Base-by-base conservation (phyloP, 2,329 filamentous ascomycete genomes). In the Herpotrichia juniperi region DNA sequence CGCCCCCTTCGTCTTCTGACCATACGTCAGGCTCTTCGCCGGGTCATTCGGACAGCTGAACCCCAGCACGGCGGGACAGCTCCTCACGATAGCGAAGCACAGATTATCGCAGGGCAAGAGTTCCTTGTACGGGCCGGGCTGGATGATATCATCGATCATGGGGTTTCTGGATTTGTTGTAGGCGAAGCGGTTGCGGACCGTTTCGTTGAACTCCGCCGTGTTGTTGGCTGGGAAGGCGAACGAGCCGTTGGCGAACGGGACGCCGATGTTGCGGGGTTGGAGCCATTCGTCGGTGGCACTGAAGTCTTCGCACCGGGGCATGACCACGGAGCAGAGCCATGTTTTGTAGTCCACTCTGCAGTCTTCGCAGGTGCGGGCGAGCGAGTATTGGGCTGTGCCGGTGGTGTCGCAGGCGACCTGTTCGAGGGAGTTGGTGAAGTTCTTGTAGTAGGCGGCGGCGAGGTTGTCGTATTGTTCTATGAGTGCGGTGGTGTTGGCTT, bases 291-390 rank as follows among this genome's bases (percentile, higher is more conserved):
- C 78, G 1, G 72, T 64, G 43, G 80, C 84, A 45, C 81, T 84
- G 64, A 90, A 94, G 75, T 97, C 93, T 66, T 91, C 88, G 77
- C 94, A 99, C 25, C 93, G 89, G 1, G 94, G 94, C 56, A 99
- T 94, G 14, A 87, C 89, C 24, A 97, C 92, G 21, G 91, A 89
- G 77, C 94, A 99, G 17, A 99, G 86, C 94, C 94, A 99, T 66
- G 87, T 81, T 73, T 96, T 97, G 81, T 99, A 99, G 8, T 91
- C 91, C 1, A 71, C 67, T 14, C 80, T 84, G 74, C 94, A 99
- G 72, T 96, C 83, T 37, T 78, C 74, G 78, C 94, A 99, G 61
- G 75, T 84, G 35, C 87, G 84, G 1, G 86, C 89, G 12, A 97
- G 85, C 1, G 92, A 96, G 76, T 96, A 99, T 58, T 84, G 83